Evolutionary conservation across 2,329 filamentous ascomycete species (phyloP).

Genomic region (Pseudocercospora crystallina): DNA sequence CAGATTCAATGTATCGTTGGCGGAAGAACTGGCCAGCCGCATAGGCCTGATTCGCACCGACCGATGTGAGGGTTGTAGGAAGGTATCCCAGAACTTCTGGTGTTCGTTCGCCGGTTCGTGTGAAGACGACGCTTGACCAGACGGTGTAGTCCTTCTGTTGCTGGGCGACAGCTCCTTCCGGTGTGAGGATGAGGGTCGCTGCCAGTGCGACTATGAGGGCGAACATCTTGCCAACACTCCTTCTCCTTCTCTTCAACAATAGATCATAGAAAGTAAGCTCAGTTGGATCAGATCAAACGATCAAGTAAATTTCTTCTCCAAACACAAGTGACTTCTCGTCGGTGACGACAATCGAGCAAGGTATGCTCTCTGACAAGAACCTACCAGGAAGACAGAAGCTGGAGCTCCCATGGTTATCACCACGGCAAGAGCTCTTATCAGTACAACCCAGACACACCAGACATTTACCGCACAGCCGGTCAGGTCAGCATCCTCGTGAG

Average conservation of each 20-base stretch:
- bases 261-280: background rate
- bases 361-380: conserved; percentile 1
- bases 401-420: conserved; percentile 3
- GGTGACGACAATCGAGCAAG: conserved; percentile 7
- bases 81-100: conserved; percentile 41
- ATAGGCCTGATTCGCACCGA: conserved; percentile 57
- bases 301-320: background rate
- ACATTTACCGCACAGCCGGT: background rate
- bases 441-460: too few species aligned
- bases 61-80: conserved; percentile 47
- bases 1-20: conserved; percentile 50
- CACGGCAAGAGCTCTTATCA: conserved; percentile 22
- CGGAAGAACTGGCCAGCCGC: conserved; percentile 53
- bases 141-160: conserved; percentile 33
- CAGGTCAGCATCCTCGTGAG: conserved; percentile 3
- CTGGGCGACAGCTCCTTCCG: conserved; percentile 19
- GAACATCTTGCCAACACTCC: conserved; percentile 19
- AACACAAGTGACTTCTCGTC: background rate
- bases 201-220: conserved; percentile 21
- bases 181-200: conserved; percentile 20
- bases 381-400: conserved; percentile 11
- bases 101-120: conserved; percentile 56
- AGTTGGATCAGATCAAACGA: conserved; percentile 2
- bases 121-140: conserved; percentile 55
- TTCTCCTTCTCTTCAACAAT: background rate